These are phyloP conservation scores for Huntiella decipiens DNA, from an alignment of 2,329 filamentous ascomycete genomes.

Conservation along the genomic window DNA sequence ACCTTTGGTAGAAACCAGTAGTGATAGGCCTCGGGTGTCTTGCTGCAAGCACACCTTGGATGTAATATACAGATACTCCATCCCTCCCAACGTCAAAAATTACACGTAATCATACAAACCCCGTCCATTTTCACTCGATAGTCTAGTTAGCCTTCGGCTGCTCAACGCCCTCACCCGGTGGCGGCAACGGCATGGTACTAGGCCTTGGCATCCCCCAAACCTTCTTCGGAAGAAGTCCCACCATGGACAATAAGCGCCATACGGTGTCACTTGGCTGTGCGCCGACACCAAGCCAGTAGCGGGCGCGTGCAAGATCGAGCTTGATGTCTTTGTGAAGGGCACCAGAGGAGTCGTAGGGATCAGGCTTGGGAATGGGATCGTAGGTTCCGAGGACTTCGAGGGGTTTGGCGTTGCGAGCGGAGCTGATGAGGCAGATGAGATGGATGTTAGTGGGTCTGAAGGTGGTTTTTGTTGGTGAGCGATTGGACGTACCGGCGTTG, in stretches of 20 bases:
- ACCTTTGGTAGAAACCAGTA: too few relatives aligned
- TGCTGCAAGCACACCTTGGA: too few relatives aligned
- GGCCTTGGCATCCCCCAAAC: slow-evolving; percentile 9
- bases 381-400: slow-evolving; percentile 82
- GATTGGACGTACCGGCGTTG: slow-evolving; percentile 56
- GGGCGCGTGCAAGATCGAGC: slow-evolving; percentile 60
- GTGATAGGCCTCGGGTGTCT: too few relatives aligned
- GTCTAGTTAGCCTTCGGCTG: not conserved
- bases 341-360: slow-evolving; percentile 35
- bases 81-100: too few relatives aligned
- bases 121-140: too few relatives aligned
- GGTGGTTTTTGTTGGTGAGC: not conserved
- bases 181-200: slow-evolving; percentile 4
- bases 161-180: not conserved
- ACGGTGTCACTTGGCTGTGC: slow-evolving; percentile 83
- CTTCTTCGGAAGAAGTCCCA: slow-evolving; percentile 19
- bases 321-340: slow-evolving; percentile 79
- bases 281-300: slow-evolving; percentile 94
- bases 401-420: slow-evolving; percentile 70
- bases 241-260: slow-evolving; percentile 73
- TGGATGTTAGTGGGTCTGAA: not conserved
- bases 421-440: slow-evolving; percentile 29
- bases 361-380: slow-evolving; percentile 45
- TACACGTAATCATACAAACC: too few relatives aligned
- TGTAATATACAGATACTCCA: too few relatives aligned